These are phyloP conservation scores for Neonectria magnoliae DNA, from an alignment of 2,329 filamentous ascomycete species.

Conservation along the genomic window DNA sequence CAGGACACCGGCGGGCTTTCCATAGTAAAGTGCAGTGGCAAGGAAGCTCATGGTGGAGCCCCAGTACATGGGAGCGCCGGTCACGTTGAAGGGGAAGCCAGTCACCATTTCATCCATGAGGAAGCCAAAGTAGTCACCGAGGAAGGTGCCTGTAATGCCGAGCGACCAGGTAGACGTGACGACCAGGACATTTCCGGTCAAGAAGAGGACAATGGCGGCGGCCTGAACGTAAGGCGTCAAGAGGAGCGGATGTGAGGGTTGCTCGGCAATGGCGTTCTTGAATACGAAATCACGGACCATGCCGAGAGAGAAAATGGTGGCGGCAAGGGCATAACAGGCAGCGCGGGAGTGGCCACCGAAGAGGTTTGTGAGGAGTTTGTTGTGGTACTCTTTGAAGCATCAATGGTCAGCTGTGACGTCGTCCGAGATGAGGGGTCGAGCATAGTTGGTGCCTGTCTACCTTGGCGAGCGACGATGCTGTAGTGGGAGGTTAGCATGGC, in stretches of 20 bases:
- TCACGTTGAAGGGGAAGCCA: slow-evolving; percentile 94
- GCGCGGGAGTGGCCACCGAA: slow-evolving; percentile 80
- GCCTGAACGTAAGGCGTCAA: slow-evolving; percentile 67
- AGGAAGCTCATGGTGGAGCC: slow-evolving; percentile 93
- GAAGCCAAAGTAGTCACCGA: slow-evolving; percentile 99
- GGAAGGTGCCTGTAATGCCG: slow-evolving; percentile 93
- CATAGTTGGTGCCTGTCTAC: slow-evolving; percentile 53
- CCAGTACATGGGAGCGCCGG: slow-evolving; percentile 94
- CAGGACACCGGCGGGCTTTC: slow-evolving; percentile 85
- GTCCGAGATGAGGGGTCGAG: neutral
- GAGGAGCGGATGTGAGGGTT: slow-evolving; percentile 80
- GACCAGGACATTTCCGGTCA: slow-evolving; percentile 83
- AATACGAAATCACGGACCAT: slow-evolving; percentile 89
- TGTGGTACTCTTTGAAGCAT: slow-evolving; percentile 79
- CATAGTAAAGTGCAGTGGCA: slow-evolving; percentile 84
- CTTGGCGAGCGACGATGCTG: slow-evolving; percentile 85
- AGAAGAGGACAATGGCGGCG: slow-evolving; percentile 76
- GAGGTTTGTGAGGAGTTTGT: slow-evolving; percentile 86
- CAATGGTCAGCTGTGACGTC: slow-evolving; percentile 28
- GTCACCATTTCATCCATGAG: slow-evolving; percentile 96
- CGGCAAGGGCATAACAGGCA: slow-evolving; percentile 90
- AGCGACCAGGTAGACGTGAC: slow-evolving; percentile 90
- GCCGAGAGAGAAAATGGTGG: slow-evolving; percentile 90
- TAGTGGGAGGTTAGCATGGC: slow-evolving; percentile 45
- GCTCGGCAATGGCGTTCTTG: slow-evolving; percentile 80